Evolutionary conservation across 371 early-diverging fungal species (phyloP).

Genomic region (Parasitella parasitica): DNA sequence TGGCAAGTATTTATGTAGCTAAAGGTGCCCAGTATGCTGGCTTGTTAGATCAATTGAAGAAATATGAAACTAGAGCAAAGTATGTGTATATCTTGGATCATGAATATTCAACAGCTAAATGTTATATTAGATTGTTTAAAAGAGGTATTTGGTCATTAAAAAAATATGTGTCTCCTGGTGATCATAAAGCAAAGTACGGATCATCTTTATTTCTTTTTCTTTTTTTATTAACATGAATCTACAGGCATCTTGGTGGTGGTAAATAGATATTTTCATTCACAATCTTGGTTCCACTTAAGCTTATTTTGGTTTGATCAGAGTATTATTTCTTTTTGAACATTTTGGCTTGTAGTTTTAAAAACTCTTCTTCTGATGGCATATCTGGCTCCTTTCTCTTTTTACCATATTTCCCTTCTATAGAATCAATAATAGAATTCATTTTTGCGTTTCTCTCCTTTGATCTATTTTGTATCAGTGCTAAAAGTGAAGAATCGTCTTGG

Average conservation of each 20-base stretch:
- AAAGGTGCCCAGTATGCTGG: constrained; percentile 72
- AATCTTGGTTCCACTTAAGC: too few relatives aligned
- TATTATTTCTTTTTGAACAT: constrained; percentile 43
- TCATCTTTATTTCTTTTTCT: background rate
- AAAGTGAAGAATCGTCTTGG: constrained; percentile 38
- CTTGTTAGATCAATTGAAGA: constrained; percentile 41
- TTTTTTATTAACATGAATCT: background rate
- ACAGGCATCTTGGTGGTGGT: background rate
- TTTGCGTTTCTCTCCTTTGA: constrained; percentile 35
- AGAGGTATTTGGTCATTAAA: constrained; percentile 47
- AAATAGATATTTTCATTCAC: background rate
- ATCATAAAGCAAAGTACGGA: constrained; percentile 44
- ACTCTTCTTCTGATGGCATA: constrained; percentile 67
- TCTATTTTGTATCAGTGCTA: constrained; percentile 50
- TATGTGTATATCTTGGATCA: constrained; percentile 13
- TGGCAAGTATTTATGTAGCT: constrained; percentile 68
- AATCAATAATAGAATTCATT: constrained; percentile 49
- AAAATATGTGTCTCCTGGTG: constrained; percentile 38
- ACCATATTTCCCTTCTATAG: constrained; percentile 33
- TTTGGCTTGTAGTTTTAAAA: constrained; percentile 53
- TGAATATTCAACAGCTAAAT: background rate
- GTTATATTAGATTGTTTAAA: constrained; percentile 15
- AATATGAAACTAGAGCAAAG: constrained; percentile 61
- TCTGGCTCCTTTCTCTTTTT: constrained; percentile 14
- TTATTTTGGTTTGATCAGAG: too few relatives aligned